These are phyloP conservation scores for Roridomyces roridus DNA, from an alignment of 768 basidiomycete genomes.

Conservation along the genomic window DNA sequence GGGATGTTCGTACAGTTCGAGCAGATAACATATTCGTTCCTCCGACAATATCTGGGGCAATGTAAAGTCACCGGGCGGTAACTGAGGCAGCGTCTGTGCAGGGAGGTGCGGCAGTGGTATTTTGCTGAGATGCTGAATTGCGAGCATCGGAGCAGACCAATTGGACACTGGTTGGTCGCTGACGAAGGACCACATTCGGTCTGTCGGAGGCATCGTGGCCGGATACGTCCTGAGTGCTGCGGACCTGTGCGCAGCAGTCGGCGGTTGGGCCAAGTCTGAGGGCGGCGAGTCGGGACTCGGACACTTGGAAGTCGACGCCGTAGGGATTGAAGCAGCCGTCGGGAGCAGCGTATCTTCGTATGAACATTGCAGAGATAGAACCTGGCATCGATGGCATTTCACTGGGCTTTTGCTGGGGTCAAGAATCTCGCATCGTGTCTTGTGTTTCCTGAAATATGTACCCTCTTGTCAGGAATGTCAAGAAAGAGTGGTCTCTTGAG, in stretches of 20 bases:
- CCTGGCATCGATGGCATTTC: slow-evolving; percentile 51
- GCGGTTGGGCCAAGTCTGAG: background rate
- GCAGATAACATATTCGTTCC: slow-evolving; percentile 38
- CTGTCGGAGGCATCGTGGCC: slow-evolving; percentile 32
- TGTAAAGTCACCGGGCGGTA: slow-evolving; percentile 30
- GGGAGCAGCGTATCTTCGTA: slow-evolving; percentile 37
- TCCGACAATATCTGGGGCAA: slow-evolving; percentile 37
- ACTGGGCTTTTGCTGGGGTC: too few species aligned
- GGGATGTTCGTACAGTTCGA: slow-evolving; percentile 36
- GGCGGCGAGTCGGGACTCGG: background rate
- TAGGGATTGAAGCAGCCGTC: too few species aligned
- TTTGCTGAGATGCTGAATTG: slow-evolving; percentile 37
- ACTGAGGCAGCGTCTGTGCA: slow-evolving; percentile 26
- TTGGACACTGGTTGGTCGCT: slow-evolving; percentile 36
- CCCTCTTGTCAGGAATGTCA: too few species aligned
- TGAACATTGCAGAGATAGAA: slow-evolving; percentile 47
- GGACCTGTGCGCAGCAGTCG: background rate
- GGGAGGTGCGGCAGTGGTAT: slow-evolving; percentile 9
- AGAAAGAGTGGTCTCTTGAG: background rate
- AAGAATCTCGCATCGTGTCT: slow-evolving; percentile 51
- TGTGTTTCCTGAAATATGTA: slow-evolving; percentile 42
- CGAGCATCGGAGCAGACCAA: slow-evolving; percentile 48
- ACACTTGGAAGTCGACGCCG: slow-evolving; percentile 4
- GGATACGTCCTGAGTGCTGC: background rate
- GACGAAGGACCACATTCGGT: slow-evolving; percentile 46